Percentiles rank a stretch among this genome's conserved stretches.
These are phyloP conservation scores for Dujonia santamariae DNA, from an alignment of 1,139 yeast genomes.

Conservation along the genomic window DNA sequence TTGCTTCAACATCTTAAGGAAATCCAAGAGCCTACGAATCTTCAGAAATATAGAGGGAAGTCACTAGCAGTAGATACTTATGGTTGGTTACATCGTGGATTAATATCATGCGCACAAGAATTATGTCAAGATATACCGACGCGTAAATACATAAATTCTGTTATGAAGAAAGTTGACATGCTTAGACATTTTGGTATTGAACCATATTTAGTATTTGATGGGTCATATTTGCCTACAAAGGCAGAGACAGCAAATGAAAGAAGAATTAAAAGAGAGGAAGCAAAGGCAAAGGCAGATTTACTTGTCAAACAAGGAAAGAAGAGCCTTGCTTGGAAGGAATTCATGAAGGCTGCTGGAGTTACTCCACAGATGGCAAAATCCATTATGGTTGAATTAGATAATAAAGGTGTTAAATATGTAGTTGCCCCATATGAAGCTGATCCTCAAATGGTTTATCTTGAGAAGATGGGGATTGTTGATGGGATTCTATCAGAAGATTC, in stretches of 20 bases:
- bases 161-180: slow-evolving; percentile 64
- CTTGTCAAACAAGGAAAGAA: slow-evolving; percentile 50
- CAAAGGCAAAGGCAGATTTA: slow-evolving; percentile 53
- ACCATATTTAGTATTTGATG: slow-evolving; percentile 93
- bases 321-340: slow-evolving; percentile 62
- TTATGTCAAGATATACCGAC: slow-evolving; percentile 74
- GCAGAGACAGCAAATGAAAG: slow-evolving; percentile 70
- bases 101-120: slow-evolving; percentile 80
- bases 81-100: slow-evolving; percentile 93
- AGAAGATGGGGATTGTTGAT: slow-evolving; percentile 68
- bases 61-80: slow-evolving; percentile 91
- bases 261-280: slow-evolving; percentile 51
- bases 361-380: slow-evolving; percentile 91
- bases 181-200: slow-evolving; percentile 64
- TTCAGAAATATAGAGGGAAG: slow-evolving; percentile 66
- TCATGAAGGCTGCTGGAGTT: slow-evolving; percentile 79
- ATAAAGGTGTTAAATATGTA: slow-evolving; percentile 59
- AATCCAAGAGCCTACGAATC: slow-evolving; percentile 58
- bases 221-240: slow-evolving; percentile 82
- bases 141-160: slow-evolving; percentile 56
- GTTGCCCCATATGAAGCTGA: slow-evolving; percentile 99
- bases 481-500: slow-evolving; percentile 95
- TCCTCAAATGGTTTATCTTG: slow-evolving; percentile 91
- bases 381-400: slow-evolving; percentile 68
- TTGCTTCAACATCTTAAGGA: slow-evolving; percentile 71